A percentile compares a stretch with the other conserved stretches of the same genome.
These are phyloP conservation scores for Perkinsus olseni DNA, from an alignment of 169 alveolate genomes.

Conservation along the genomic window DNA sequence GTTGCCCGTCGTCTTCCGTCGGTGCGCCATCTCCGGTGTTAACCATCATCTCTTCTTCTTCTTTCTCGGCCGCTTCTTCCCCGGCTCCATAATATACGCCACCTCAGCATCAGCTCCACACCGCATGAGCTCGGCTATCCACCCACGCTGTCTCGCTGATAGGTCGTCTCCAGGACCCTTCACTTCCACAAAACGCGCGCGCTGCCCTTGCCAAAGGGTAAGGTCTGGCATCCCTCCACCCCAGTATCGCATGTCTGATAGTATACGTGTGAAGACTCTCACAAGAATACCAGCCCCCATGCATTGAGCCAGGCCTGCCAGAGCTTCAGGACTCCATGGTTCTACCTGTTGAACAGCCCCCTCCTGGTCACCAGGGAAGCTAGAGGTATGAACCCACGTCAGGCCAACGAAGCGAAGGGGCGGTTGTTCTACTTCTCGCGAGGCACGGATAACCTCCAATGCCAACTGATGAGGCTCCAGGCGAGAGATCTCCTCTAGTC, in stretches of 20 bases:
- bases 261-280: background rate
- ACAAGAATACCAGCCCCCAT: background rate
- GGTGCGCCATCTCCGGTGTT: too few relatives aligned
- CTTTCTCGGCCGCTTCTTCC: background rate
- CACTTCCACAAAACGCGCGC: background rate
- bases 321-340: background rate
- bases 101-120: background rate
- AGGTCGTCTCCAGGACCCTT: background rate
- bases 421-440: background rate
- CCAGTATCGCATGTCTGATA: background rate
- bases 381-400: background rate
- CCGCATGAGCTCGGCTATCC: background rate
- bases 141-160: background rate
- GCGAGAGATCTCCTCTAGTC: background rate
- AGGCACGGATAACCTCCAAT: background rate
- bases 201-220: background rate
- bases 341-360: background rate
- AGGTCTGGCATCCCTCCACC: background rate
- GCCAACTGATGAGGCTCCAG: background rate
- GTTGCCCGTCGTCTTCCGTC: background rate
- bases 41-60: background rate
- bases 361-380: background rate
- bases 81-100: background rate
- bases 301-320: background rate
- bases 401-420: background rate